phyloP scores from a whole-genome alignment of 2,329 filamentous ascomycete species.

The Xylaria sp. region DNA sequence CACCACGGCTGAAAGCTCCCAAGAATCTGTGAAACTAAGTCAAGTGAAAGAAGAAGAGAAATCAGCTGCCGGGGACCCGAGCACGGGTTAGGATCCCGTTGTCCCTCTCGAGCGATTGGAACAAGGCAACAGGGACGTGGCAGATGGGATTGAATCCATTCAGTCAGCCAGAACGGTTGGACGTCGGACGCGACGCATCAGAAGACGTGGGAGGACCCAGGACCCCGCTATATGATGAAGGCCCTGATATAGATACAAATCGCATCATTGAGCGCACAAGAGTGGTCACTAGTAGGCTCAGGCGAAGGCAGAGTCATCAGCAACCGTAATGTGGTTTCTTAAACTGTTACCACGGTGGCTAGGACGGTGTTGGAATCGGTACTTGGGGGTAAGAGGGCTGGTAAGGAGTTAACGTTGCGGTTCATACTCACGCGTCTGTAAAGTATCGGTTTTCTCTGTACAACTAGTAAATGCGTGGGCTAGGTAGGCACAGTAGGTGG shows the following conservation, averaged over 20 bases:
- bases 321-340: too few species aligned
- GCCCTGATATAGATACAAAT: conserved; percentile 21
- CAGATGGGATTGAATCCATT: conserved; percentile 19
- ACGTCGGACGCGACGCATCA: conserved; percentile 21
- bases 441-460: too few species aligned
- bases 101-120: conserved; percentile 29
- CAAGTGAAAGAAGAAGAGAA: conserved; percentile 19
- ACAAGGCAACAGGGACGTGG: conserved; percentile 18
- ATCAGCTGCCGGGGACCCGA: conserved; percentile 20
- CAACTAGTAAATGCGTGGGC: too few species aligned
- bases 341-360: too few species aligned
- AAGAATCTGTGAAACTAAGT: conserved; percentile 15
- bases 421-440: too few species aligned
- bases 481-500: too few species aligned
- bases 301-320: conserved; percentile 12
- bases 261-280: conserved; percentile 23
- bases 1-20: conserved; percentile 2
- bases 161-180: conserved; percentile 13
- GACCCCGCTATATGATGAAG: conserved; percentile 3
- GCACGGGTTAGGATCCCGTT: conserved; percentile 36
- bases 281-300: conserved; percentile 24
- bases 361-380: too few species aligned
- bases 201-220: conserved; percentile 4
- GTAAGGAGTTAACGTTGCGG: too few species aligned
- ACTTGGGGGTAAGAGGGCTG: too few species aligned